Percentiles rank a stretch among this genome's conserved stretches.
These are phyloP conservation scores for Fusarium dimerum DNA, from an alignment of 2,329 filamentous ascomycete genomes.

Conservation along the genomic window DNA sequence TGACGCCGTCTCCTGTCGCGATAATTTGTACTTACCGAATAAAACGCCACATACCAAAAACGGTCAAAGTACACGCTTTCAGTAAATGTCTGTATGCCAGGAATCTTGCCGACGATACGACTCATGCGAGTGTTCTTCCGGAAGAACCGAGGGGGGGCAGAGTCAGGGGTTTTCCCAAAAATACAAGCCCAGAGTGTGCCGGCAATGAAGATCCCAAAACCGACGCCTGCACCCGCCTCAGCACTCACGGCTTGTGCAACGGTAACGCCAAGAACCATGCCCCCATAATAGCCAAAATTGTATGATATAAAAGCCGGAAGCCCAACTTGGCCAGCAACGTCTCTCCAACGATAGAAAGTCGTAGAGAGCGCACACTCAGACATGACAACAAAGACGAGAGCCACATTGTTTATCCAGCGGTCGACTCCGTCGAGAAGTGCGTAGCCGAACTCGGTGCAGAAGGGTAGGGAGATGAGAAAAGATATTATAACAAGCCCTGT, in stretches of 20 bases:
- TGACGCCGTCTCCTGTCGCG: background rate
- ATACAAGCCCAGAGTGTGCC: conserved; percentile 40
- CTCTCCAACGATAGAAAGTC: conserved; percentile 53
- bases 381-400: conserved; percentile 56
- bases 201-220: conserved; percentile 52
- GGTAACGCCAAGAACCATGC: conserved; percentile 51
- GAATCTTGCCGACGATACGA: conserved; percentile 32
- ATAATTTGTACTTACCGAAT: conserved; percentile 48
- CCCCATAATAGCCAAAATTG: conserved; percentile 55
- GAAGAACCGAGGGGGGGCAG: conserved; percentile 41
- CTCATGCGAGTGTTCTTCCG: conserved; percentile 35
- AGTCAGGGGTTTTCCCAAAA: conserved; percentile 45
- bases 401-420: conserved; percentile 56
- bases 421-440: conserved; percentile 57
- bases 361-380: conserved; percentile 53
- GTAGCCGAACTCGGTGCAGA: conserved; percentile 60
- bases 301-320: conserved; percentile 44
- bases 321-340: conserved; percentile 47
- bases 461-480: conserved; percentile 56
- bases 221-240: conserved; percentile 49
- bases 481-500: conserved; percentile 49
- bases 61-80: conserved; percentile 38
- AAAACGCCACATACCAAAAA: conserved; percentile 57
- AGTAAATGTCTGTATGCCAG: conserved; percentile 34
- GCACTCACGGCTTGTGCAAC: conserved; percentile 49